These are phyloP conservation scores for Yamadazyma atlantica DNA, from an alignment of 1,139 yeast genomes.

Conservation along the genomic window DNA sequence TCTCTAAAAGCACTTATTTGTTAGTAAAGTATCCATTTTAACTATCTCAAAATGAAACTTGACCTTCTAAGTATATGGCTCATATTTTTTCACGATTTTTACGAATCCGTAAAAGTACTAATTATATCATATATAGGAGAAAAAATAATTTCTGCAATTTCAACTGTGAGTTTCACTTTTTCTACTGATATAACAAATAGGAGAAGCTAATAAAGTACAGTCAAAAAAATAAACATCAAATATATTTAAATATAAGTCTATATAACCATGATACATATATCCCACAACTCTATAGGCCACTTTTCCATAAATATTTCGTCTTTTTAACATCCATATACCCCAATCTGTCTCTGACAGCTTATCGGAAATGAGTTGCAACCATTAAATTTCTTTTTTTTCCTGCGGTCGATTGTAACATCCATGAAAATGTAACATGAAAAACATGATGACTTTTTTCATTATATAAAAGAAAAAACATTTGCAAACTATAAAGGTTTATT, in stretches of 20 bases:
- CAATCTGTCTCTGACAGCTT: not conserved
- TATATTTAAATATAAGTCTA: not conserved
- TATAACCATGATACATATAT: too few species aligned
- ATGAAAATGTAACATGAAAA: conserved; percentile 1
- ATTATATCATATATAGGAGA: not conserved
- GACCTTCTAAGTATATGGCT: not conserved
- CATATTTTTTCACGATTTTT: conserved; percentile 1
- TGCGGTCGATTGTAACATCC: not conserved
- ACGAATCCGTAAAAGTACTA: not conserved
- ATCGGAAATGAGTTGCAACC: conserved; percentile 1
- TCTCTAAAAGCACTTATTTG: not conserved
- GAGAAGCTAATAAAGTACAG: not conserved
- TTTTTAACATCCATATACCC: too few species aligned
- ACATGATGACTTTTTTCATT: not conserved
- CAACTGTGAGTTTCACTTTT: conserved; percentile 1
- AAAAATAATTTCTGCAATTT: not conserved
- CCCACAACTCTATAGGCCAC: too few species aligned
- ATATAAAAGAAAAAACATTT: conserved; percentile 1
- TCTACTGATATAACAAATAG: not conserved
- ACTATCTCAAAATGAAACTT: not conserved
- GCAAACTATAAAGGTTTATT: too few species aligned
- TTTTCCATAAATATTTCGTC: too few species aligned
- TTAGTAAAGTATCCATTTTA: not conserved
- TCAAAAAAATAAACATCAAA: not conserved
- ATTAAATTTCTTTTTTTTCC: not conserved